Evolutionary conservation across 1,284 basidiomycete genomes (phyloP), one percentile per base, ranked within the genome.

Genomic region (Pseudozyma tsukubaensis): DNA sequence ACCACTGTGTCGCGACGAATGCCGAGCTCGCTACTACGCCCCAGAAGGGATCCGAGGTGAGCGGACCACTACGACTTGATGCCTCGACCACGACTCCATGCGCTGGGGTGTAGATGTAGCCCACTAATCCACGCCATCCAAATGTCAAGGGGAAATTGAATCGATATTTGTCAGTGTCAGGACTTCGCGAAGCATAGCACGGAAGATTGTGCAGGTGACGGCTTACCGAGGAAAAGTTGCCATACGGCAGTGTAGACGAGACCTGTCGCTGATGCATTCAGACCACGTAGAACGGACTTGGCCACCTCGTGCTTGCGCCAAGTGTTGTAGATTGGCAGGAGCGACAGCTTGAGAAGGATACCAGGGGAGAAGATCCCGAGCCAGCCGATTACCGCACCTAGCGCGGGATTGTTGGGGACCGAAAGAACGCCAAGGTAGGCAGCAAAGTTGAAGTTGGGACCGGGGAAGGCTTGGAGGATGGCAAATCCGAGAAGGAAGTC

Each of bases 401-500:
- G 72, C 5, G 85, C 80, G 0, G 86, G 81, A 18, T 85, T 77
- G 5, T 58, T 65, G 1, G 81, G 79, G 3, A 86, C 42, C 0
- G 86, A 83, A 39, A 90, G 85, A 7, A 88, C 86, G 19, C 89
- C 89, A 35, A 89, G 86, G 72, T 88, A 89, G 19, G 87, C 87
- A 4, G 89, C 87, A 77, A 87, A 89, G 78, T 89, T 88, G 83
- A 90, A 90, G 78, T 89, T 89, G 13, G 89, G 89, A 1, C 89
- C 89, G 85, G 83, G 83, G 42, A 82, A 77, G 2, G 83, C 84
- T 72, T 77, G 84, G n/a, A 86, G 76, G 63, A 89, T 87, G 12
- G 89, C 89, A 40, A 90, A 86, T 11, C 89, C 88, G 45, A 90
- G 86, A 12, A 89, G 84, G 76, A 90, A 89, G 81, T 89, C 88